Evolutionary conservation across 768 basidiomycete species (phyloP).

Genomic region (Pleurotus salmoneostramineus): DNA sequence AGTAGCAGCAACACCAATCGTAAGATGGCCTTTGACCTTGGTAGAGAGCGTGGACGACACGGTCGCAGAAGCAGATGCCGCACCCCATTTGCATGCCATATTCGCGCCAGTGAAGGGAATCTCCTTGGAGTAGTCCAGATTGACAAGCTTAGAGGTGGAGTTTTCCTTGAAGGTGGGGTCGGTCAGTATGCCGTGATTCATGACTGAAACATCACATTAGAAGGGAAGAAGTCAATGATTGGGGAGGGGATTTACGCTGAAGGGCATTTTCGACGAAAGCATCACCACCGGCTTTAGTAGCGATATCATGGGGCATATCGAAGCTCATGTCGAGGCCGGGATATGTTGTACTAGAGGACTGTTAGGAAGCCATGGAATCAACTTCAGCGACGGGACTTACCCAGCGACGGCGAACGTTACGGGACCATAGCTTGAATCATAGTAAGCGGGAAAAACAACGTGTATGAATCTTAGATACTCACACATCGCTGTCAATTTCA

Average conservation of each 20-base stretch:
- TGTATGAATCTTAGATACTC: background rate
- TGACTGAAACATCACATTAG: background rate
- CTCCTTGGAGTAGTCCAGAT: background rate
- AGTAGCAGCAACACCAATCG: background rate
- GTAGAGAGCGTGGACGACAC: background rate
- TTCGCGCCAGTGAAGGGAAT: background rate
- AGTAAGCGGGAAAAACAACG: background rate
- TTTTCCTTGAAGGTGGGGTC: background rate
- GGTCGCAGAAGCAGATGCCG: background rate
- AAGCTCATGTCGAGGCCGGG: conserved; percentile 8
- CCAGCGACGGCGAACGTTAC: conserved; percentile 3
- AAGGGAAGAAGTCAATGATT: too few species aligned
- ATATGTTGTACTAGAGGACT: background rate
- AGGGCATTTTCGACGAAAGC: background rate
- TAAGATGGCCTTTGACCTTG: background rate
- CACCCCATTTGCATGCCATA: background rate
- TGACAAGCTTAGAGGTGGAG: background rate
- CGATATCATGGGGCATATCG: conserved; percentile 2
- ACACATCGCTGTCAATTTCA: background rate
- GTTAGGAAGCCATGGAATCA: background rate
- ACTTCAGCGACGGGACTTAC: background rate
- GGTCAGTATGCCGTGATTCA: background rate
- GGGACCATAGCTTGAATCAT: background rate
- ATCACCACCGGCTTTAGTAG: background rate
- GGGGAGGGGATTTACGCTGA: background rate